Conservation (phyloP, 441 rosid genomes). For the Gossypium schwendimanii region DNA sequence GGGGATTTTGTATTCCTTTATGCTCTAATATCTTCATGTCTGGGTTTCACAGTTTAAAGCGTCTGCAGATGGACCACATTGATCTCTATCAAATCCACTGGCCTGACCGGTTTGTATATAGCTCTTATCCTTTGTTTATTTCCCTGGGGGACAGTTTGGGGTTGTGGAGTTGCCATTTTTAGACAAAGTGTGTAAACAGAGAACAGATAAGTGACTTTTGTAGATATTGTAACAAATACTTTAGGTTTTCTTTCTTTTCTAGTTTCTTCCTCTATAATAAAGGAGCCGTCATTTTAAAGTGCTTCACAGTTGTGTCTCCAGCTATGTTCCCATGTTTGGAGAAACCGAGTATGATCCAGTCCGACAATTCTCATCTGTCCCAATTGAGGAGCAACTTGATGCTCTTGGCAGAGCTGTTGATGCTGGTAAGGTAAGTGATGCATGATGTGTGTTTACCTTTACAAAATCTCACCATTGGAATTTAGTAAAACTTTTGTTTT, state of each 20-base stretch:
- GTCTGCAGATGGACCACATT: slow-evolving; percentile 45
- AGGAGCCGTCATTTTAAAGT: neutral
- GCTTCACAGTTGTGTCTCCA: slow-evolving; percentile 17
- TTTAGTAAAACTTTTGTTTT: slow-evolving; percentile 2
- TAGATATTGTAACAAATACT: neutral
- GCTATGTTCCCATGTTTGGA: slow-evolving; percentile 68
- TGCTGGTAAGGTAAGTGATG: slow-evolving; percentile 40
- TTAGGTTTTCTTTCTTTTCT: neutral
- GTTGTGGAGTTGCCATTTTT: neutral
- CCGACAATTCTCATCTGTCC: slow-evolving; percentile 34
- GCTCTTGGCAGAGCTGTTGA: slow-evolving; percentile 47
- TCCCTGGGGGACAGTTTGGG: neutral
- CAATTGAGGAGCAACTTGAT: slow-evolving; percentile 54
- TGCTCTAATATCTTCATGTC: slow-evolving; percentile 8
- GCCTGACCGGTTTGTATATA: slow-evolving; percentile 76
- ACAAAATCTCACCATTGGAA: neutral
- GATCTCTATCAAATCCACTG: slow-evolving; percentile 65
- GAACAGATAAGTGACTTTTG: neutral
- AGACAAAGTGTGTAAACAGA: neutral
- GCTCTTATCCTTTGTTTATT: slow-evolving; percentile 14
- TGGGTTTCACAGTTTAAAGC: slow-evolving; percentile 35
- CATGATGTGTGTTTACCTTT: slow-evolving; percentile 1
- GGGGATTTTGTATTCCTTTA: neutral
- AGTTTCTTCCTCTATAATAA: neutral
- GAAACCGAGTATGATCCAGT: slow-evolving; percentile 46